A percentile compares a stretch with the other conserved stretches of the same genome.
Evolutionary conservation across 1,284 basidiomycete genomes (phyloP).

Genomic region (Leccinum fallax): DNA sequence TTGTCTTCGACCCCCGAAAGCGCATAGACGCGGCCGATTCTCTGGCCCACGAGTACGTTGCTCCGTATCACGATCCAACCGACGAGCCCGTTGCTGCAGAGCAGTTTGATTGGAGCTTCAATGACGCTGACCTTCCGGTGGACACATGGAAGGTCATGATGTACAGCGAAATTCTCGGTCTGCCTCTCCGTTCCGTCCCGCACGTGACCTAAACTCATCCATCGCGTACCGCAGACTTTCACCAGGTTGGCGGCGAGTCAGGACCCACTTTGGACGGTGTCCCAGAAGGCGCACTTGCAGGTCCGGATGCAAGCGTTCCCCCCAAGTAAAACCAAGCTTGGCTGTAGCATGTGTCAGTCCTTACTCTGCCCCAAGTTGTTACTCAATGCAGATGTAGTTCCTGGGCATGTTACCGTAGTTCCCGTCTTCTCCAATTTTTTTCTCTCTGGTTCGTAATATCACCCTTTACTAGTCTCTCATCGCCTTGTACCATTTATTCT

Average conservation of each 20-base stretch:
- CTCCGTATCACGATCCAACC: conserved; percentile 98
- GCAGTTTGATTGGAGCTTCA: conserved; percentile 99
- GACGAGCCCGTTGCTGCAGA: conserved; percentile 96
- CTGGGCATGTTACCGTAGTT: conserved; percentile 21
- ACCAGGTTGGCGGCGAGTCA: conserved; percentile 67
- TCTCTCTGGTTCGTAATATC: conserved; percentile 20
- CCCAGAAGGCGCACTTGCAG: conserved; percentile 67
- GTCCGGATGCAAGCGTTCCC: conserved; percentile 43
- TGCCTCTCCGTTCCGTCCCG: conserved; percentile 29
- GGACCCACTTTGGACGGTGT: conserved; percentile 42
- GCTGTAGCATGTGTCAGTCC: conserved; percentile 17
- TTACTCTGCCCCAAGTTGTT: neutral
- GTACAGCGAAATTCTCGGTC: conserved; percentile 94
- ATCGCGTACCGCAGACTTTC: conserved; percentile 57
- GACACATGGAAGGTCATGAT: conserved; percentile 99
- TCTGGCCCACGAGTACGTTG: conserved; percentile 93
- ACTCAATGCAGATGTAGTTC: conserved; percentile 5
- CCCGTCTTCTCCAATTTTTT: neutral
- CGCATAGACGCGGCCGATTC: conserved; percentile 94
- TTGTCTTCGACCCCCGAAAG: conserved; percentile 97
- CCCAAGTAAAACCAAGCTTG: conserved; percentile 1
- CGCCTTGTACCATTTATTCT: conserved; percentile 11
- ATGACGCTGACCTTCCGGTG: conserved; percentile 98
- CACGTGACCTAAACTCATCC: conserved; percentile 10
- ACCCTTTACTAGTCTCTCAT: conserved; percentile 4